Evolutionary conservation across 306 rosid species (phyloP).

Genomic region (Casuarina cunninghamiana): DNA sequence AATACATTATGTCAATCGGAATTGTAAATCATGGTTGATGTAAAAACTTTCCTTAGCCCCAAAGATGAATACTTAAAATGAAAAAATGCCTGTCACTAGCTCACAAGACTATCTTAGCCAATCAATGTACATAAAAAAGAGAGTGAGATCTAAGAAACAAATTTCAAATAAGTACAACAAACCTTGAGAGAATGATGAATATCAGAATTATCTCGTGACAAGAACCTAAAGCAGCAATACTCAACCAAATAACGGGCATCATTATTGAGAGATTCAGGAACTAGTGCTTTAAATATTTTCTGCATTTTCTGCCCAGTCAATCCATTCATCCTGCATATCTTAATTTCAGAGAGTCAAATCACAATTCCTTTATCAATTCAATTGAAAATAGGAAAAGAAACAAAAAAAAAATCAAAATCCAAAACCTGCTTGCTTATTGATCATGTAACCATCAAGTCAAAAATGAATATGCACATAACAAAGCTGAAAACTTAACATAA

Average conservation of each 20-base stretch:
- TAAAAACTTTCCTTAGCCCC: neutral
- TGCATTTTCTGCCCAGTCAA: slow-evolving; percentile 90
- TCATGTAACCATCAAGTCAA: too few relatives aligned
- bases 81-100: neutral
- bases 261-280: slow-evolving; percentile 58
- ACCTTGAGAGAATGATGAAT: slow-evolving; percentile 94
- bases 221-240: slow-evolving; percentile 96
- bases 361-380: slow-evolving; percentile 35
- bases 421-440: neutral
- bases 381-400: slow-evolving; percentile 29
- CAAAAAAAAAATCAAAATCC: slow-evolving; percentile 5
- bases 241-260: slow-evolving; percentile 90
- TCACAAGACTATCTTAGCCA: neutral
- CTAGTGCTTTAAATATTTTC: slow-evolving; percentile 85
- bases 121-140: neutral
- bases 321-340: slow-evolving; percentile 95
- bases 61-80: neutral
- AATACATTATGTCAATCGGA: neutral
- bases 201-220: slow-evolving; percentile 83
- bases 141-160: neutral
- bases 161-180: neutral
- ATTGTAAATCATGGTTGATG: neutral
- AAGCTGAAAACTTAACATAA: too few relatives aligned
- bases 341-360: slow-evolving; percentile 55
- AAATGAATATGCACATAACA: too few relatives aligned